These are phyloP conservation scores for Phaffia australis DNA, from an alignment of 768 basidiomycete species.

Conservation along the genomic window DNA sequence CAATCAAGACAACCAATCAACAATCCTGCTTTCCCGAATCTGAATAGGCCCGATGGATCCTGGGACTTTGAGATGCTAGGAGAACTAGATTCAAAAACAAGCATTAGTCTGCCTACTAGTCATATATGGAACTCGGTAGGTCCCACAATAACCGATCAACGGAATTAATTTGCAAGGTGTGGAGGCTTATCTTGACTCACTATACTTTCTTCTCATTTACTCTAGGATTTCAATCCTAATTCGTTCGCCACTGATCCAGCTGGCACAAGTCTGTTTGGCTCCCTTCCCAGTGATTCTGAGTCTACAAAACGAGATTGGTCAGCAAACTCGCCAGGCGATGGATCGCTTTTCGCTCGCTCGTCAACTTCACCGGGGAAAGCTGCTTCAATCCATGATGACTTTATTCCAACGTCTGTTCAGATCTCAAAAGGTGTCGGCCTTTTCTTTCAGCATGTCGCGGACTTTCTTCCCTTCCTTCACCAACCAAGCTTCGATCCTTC, in stretches of 20 bases:
- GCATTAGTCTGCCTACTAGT: neutral
- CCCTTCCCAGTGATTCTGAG: neutral
- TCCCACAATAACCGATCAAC: neutral
- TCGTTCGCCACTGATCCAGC: neutral
- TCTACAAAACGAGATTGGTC: neutral
- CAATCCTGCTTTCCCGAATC: neutral
- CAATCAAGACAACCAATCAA: neutral
- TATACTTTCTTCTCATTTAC: neutral
- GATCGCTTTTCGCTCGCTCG: neutral
- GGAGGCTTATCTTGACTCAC: neutral
- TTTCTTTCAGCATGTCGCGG: slow-evolving; percentile 28
- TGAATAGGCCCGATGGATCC: neutral
- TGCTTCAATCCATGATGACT: neutral
- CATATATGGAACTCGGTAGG: neutral
- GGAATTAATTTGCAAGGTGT: neutral
- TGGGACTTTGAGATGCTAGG: neutral
- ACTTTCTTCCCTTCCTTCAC: slow-evolving; percentile 28
- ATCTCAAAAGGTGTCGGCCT: slow-evolving; percentile 11
- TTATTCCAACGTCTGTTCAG: slow-evolving; percentile 2
- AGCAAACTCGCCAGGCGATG: neutral
- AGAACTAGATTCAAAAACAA: neutral
- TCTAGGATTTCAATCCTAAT: neutral
- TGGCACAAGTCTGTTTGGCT: too few relatives aligned
- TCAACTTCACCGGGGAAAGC: slow-evolving; percentile 1
- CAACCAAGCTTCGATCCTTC: slow-evolving; percentile 27